phyloP scores from a whole-genome alignment of 441 rosid genomes.

The Jatropha podagrica region DNA sequence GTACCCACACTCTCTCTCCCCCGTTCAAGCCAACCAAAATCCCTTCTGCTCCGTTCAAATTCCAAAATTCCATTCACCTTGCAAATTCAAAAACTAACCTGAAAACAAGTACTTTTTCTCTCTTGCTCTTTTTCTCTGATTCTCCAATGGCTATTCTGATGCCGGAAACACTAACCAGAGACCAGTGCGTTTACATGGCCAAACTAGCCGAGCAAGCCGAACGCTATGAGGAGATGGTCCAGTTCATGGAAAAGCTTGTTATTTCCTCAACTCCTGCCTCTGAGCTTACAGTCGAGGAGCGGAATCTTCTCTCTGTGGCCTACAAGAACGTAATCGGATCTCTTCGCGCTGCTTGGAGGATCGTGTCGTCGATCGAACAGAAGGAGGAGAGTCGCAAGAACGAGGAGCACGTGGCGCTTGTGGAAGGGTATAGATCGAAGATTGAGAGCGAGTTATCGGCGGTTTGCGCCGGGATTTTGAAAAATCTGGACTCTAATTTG shows the following conservation, averaged over 20 bases:
- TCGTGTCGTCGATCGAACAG: neutral
- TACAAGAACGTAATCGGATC: slow-evolving; percentile 4
- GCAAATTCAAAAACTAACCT: neutral
- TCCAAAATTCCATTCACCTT: neutral
- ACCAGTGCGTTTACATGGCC: slow-evolving; percentile 6
- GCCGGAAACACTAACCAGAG: neutral
- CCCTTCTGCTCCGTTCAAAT: neutral
- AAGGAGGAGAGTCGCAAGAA: slow-evolving; percentile 40
- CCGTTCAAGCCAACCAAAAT: neutral
- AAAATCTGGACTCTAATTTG: slow-evolving; percentile 58
- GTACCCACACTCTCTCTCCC: neutral
- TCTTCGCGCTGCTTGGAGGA: slow-evolving; percentile 7
- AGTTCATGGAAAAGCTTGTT: slow-evolving; percentile 4
- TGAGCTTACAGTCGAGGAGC: neutral
- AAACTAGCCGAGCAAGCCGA: neutral
- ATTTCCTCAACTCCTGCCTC: slow-evolving; percentile 2
- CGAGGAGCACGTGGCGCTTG: slow-evolving; percentile 61
- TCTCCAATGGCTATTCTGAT: neutral
- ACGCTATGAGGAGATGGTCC: slow-evolving; percentile 8
- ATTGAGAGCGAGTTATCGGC: slow-evolving; percentile 67
- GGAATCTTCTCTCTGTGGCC: neutral
- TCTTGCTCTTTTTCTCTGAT: neutral
- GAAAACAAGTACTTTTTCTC: neutral
- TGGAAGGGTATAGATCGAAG: slow-evolving; percentile 81
- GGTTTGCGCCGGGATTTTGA: slow-evolving; percentile 70